Percentiles rank a stretch among this genome's conserved stretches.
These are phyloP conservation scores for Geotrichum candidum DNA, from an alignment of 1,139 yeast species.

Conservation along the genomic window DNA sequence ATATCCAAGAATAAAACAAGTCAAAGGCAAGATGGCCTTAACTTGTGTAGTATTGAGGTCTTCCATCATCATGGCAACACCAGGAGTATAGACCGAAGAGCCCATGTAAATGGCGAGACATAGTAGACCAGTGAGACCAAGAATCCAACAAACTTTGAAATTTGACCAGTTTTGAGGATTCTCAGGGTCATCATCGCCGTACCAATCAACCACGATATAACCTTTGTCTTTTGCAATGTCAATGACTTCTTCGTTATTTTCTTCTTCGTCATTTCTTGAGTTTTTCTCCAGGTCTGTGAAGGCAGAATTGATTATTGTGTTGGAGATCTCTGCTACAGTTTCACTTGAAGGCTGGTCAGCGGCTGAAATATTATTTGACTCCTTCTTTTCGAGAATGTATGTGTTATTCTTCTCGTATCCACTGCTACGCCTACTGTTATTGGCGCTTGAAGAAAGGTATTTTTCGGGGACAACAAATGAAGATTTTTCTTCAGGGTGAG, in stretches of 20 bases:
- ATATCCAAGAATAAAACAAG: slow-evolving; percentile 54
- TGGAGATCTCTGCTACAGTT: background rate
- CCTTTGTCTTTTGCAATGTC: slow-evolving; percentile 3
- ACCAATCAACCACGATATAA: slow-evolving; percentile 37
- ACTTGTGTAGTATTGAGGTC: slow-evolving; percentile 44
- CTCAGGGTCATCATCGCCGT: slow-evolving; percentile 50
- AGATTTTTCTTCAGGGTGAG: slow-evolving; percentile 19
- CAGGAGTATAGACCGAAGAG: slow-evolving; percentile 58
- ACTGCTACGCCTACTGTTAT: background rate
- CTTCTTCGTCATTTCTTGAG: no score
- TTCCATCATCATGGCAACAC: slow-evolving; percentile 39
- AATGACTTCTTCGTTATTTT: background rate
- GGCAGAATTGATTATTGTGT: background rate
- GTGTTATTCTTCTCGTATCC: background rate
- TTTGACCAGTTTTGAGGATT: slow-evolving; percentile 55
- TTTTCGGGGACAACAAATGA: slow-evolving; percentile 21
- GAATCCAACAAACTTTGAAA: slow-evolving; percentile 38
- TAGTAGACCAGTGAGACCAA: slow-evolving; percentile 41
- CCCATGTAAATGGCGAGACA: slow-evolving; percentile 56
- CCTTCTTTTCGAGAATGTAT: background rate
- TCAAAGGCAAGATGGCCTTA: slow-evolving; percentile 45
- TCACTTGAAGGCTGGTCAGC: slow-evolving; percentile 10
- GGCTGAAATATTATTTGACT: background rate
- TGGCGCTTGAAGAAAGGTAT: slow-evolving; percentile 3
- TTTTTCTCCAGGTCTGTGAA: background rate